phyloP scores from a whole-genome alignment of 192 early-diverging fungal species.

The Entomortierella beljakovae region DNA sequence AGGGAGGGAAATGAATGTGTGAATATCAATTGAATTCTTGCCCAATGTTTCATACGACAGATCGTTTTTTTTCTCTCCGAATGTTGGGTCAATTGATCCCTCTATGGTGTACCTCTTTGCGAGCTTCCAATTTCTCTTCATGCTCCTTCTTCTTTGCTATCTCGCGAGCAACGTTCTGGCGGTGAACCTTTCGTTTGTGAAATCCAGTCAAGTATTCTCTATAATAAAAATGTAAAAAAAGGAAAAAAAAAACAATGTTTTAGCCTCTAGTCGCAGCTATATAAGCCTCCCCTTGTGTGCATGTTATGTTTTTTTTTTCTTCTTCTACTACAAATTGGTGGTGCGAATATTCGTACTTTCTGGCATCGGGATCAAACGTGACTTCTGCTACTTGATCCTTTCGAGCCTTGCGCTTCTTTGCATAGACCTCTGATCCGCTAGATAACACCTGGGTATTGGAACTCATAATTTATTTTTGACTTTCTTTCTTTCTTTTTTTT shows the following conservation, averaged over 20 bases:
- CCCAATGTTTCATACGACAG: no score
- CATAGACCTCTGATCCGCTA: conserved; percentile 69
- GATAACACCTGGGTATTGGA: conserved; percentile 72
- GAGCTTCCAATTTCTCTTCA: conserved; percentile 66
- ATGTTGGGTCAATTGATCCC: no score
- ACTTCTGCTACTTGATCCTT: conserved; percentile 72
- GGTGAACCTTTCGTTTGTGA: conserved; percentile 81
- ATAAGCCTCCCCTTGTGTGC: no score
- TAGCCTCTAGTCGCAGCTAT: background rate
- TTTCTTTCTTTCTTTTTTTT: background rate
- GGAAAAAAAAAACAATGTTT: background rate
- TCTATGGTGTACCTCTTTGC: conserved; percentile 57
- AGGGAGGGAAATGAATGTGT: background rate
- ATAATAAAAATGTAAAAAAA: background rate
- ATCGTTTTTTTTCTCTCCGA: no score
- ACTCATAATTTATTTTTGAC: background rate
- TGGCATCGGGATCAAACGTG: conserved; percentile 70
- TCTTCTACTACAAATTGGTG: background rate
- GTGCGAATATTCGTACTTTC: conserved; percentile 58
- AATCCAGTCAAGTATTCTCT: conserved; percentile 82
- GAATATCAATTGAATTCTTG: background rate
- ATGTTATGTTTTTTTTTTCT: no score
- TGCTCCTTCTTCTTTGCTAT: conserved; percentile 59
- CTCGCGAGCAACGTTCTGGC: conserved; percentile 68
- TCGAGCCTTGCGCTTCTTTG: conserved; percentile 75